These are phyloP conservation scores for Syzygium syzygioides DNA, from an alignment of 441 rosid species.

Conservation along the genomic window DNA sequence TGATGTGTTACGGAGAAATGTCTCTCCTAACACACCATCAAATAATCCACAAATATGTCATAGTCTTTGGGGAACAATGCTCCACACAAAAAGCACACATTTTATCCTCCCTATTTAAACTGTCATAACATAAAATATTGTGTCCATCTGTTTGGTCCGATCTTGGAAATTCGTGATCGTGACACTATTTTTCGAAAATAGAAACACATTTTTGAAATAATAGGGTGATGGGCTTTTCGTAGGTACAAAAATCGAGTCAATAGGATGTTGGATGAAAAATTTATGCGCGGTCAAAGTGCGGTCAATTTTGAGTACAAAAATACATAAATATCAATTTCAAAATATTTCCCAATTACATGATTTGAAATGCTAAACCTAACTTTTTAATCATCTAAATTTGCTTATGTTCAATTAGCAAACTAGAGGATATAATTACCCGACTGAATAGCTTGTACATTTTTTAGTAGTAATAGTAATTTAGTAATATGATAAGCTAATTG, in stretches of 20 bases:
- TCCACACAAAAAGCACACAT: background rate
- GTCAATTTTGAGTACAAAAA: background rate
- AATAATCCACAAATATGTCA: background rate
- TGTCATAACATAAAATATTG: fast-evolving
- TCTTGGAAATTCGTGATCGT: background rate
- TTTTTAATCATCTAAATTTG: background rate
- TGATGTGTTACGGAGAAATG: background rate
- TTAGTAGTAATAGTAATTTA: background rate
- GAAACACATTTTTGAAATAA: background rate
- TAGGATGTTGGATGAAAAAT: background rate
- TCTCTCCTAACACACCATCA: background rate
- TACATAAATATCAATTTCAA: too few species aligned
- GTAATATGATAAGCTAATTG: background rate
- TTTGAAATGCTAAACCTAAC: background rate
- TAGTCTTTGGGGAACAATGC: background rate
- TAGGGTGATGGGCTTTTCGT: background rate
- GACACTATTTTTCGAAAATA: background rate
- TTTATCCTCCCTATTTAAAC: background rate
- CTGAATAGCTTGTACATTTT: background rate
- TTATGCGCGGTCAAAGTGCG: background rate
- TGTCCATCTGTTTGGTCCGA: background rate
- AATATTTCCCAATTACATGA: background rate
- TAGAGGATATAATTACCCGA: background rate
- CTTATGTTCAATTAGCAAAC: background rate
- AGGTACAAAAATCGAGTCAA: background rate